Base-by-base conservation (phyloP, 2,329 filamentous ascomycete species). In the Aureobasidium sp. region DNA sequence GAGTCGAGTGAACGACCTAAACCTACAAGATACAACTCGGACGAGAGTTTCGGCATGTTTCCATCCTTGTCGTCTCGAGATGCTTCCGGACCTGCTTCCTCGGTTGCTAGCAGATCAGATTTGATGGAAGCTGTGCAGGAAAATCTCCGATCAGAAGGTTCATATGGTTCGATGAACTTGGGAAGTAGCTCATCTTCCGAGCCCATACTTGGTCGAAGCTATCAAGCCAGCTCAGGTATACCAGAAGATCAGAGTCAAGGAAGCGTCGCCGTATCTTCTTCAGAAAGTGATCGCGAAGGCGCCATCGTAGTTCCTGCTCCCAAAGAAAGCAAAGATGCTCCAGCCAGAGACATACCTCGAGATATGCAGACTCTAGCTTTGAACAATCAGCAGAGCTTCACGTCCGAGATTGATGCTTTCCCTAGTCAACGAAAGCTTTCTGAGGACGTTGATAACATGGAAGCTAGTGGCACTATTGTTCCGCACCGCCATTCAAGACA, bases 11-110 rank as follows among this genome's bases (percentile, higher is more conserved):
- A 52, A 26, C 41, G 55, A 10, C 55, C 50, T 20, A 55, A 34
- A 20, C 26, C 48, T 15, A 44, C 37, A 13, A 52, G 48, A 39
- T 82, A 84, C 67, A 79, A 84, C 66, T 86, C 83, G 27, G 78
- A 80, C 7, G 84, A 86, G 65, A 86, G 83, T 69, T 86, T 86
- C 66, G 76, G 79, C 26, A 85, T 86, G 80, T 85, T 87, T 65
- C 85, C 83, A 43, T 81, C 82, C n/a, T 84, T 84, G 10, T 81
- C 82, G 63, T 86, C 84, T 6, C 77, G 81, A 59, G 77, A 76
- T 6, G 77, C 78, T 60, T 85, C 82, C 4, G 73, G 81, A 37
- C 79, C 78, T 15, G 43, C 50, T 24, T 79, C 77, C 32, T 84
- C 83, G 0, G 79, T 81, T 44, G 76, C 69, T 15, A 71, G 67